Evolutionary conservation across 2,329 filamentous ascomycete genomes (phyloP).

Genomic region (Alternaria infectoria): DNA sequence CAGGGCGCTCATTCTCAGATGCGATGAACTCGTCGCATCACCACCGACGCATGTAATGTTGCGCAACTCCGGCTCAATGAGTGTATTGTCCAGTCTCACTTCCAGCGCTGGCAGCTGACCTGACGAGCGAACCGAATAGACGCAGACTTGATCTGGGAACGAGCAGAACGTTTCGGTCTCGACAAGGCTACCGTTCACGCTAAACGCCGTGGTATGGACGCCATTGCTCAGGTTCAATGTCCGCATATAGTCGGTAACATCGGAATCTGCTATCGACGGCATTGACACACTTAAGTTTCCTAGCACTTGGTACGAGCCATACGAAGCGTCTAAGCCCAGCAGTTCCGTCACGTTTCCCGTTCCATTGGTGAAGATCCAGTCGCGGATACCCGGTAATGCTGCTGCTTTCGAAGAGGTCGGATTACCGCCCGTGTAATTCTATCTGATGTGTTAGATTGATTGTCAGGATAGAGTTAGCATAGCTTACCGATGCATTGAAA

Average conservation of each 20-base stretch:
- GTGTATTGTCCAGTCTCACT: slow-evolving; percentile 53
- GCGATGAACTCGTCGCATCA: slow-evolving; percentile 41
- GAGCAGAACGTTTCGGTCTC: slow-evolving; percentile 55
- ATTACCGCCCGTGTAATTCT: slow-evolving; percentile 58
- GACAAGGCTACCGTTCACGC: slow-evolving; percentile 37
- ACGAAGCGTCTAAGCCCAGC: slow-evolving; percentile 48
- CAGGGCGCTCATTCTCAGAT: slow-evolving; percentile 26
- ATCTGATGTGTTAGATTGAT: neutral
- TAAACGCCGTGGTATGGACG: slow-evolving; percentile 43
- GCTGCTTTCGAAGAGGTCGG: slow-evolving; percentile 45
- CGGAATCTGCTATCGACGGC: slow-evolving; percentile 24
- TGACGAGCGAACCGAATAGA: slow-evolving; percentile 45
- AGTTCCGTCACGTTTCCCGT: slow-evolving; percentile 53
- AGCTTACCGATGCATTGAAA: slow-evolving; percentile 51
- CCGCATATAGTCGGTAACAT: slow-evolving; percentile 45
- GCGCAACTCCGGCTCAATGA: slow-evolving; percentile 38
- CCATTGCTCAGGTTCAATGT: slow-evolving; percentile 55
- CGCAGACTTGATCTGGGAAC: slow-evolving; percentile 51
- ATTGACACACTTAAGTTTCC: slow-evolving; percentile 56
- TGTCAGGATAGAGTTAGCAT: fast-evolving
- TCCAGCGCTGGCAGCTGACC: slow-evolving; percentile 51
- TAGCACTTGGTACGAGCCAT: slow-evolving; percentile 57
- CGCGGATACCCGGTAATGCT: slow-evolving; percentile 52
- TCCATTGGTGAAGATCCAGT: slow-evolving; percentile 57
- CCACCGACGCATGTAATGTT: slow-evolving; percentile 43